Percentiles rank a stretch among this genome's conserved stretches.
These are phyloP conservation scores for Leptodontidium sp. DNA, from an alignment of 2,329 filamentous ascomycete species.

Conservation along the genomic window DNA sequence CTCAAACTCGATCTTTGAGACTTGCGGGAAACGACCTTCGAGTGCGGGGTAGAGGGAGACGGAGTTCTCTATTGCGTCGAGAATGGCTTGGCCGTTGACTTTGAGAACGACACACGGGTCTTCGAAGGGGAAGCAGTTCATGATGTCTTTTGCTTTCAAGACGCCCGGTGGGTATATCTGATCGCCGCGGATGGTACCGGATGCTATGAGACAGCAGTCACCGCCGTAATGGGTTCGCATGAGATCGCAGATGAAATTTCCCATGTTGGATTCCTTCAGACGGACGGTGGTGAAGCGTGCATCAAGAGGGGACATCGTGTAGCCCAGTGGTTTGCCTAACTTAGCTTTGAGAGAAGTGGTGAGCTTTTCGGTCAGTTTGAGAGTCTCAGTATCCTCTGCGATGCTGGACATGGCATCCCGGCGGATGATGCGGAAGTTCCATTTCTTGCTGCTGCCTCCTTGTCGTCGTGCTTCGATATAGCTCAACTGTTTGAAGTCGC, in stretches of 20 bases:
- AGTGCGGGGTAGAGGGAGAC: slow-evolving; percentile 29
- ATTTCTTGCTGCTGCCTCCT: slow-evolving; percentile 25
- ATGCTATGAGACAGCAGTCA: slow-evolving; percentile 31
- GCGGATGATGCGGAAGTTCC: slow-evolving; percentile 29
- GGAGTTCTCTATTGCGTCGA: slow-evolving; percentile 27
- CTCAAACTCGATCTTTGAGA: slow-evolving; percentile 32
- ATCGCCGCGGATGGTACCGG: slow-evolving; percentile 30
- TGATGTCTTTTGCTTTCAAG: slow-evolving; percentile 28
- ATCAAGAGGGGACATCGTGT: slow-evolving; percentile 28
- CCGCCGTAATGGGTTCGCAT: slow-evolving; percentile 31
- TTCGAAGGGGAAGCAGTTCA: slow-evolving; percentile 32
- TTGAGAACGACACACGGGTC: slow-evolving; percentile 31
- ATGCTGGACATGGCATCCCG: slow-evolving; percentile 27
- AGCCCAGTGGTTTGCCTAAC: slow-evolving; percentile 28
- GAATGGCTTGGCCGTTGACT: slow-evolving; percentile 26
- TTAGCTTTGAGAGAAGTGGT: slow-evolving; percentile 28
- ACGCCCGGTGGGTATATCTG: slow-evolving; percentile 31
- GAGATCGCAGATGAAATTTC: slow-evolving; percentile 30
- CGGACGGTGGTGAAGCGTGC: slow-evolving; percentile 30
- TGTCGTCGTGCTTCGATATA: slow-evolving; percentile 29
- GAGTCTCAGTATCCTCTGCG: slow-evolving; percentile 21
- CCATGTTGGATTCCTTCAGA: slow-evolving; percentile 32
- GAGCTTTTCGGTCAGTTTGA: slow-evolving; percentile 26
- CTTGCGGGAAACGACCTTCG: slow-evolving; percentile 30
- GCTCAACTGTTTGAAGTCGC: slow-evolving; percentile 32